Evolutionary conservation across 2,329 filamentous ascomycete species (phyloP), one percentile per base, ranked within the genome.

Genomic region (Zymoseptoria tritici): DNA sequence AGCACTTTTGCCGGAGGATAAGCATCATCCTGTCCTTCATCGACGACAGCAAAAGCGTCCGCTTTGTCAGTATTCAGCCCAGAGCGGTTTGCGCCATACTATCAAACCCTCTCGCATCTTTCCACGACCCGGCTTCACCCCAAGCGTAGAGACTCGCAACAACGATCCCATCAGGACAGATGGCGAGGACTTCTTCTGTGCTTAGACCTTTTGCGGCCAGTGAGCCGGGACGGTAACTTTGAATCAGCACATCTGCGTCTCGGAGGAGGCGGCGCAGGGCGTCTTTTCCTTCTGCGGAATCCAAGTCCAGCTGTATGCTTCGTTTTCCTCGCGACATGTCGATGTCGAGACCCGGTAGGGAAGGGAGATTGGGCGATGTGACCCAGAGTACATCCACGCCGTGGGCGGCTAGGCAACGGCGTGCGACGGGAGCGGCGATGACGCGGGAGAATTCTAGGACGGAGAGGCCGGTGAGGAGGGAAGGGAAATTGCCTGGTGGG

Each of bases 1-100:
- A 78, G 55, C 16, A 29, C 21, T 46, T 53, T 71, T 0, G 77
- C 71, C 0, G 76, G 74, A 0, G 78, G n/a, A n/a, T n/a, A 77
- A 0, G 71, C 57, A 53, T 78, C 76, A 4, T 46, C 16, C 11
- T 16, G 11, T 46, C 36, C 36, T 0, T 74, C 75, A 13, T 21
- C 19, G 0, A 67, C 24, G 0, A 67, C 60, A 2, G 73, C 76
- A 21, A 68, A 77, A 52, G 78, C 75, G 58, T 79, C 74, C 0
- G 81, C 82, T 64, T 85, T 82, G 0, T 79, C 80, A 1, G 81
- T 73, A 52, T 84, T 84, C 68, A 84, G 77, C 0, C 82, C 83
- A 0, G 79, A 78, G 57, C 81, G 7, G 81, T 81, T 68, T 85
- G 82, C 0, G 82, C 78, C 3, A 81, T 72, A 0, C 81, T 83